phyloP scores from a whole-genome alignment of 2,329 filamentous ascomycete genomes.

The Rugonectria rugulosa region DNA sequence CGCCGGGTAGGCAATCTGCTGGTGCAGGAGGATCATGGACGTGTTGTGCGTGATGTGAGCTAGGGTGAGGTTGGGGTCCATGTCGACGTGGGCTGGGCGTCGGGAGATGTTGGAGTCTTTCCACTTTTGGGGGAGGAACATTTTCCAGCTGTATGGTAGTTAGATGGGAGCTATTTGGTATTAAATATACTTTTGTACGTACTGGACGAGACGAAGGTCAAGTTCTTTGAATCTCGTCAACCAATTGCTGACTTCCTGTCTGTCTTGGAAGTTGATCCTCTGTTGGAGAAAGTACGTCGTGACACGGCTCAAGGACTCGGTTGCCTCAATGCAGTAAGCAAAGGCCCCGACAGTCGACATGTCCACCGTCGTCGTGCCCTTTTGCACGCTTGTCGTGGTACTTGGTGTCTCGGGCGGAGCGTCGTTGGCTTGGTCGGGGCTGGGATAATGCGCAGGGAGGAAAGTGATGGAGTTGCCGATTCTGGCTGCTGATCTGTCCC shows the following conservation, averaged over 20 bases:
- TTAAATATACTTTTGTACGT: too few relatives aligned
- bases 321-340: conserved; percentile 53
- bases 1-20: conserved; percentile 52
- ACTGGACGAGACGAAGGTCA: conserved; percentile 50
- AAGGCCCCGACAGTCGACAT: conserved; percentile 51
- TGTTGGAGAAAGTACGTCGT: conserved; percentile 53
- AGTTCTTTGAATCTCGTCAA: conserved; percentile 54
- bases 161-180: too few relatives aligned
- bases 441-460: conserved; percentile 29
- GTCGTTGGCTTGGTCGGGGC: too few relatives aligned
- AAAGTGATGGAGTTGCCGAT: conserved; percentile 46
- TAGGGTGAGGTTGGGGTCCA: conserved; percentile 57
- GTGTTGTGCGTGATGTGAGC: conserved; percentile 57
- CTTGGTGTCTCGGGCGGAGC: neutral
- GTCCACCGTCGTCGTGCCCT: conserved; percentile 31
- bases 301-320: conserved; percentile 51
- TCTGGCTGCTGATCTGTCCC: conserved; percentile 45
- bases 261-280: conserved; percentile 45
- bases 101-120: conserved; percentile 23
- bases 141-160: conserved; percentile 17
- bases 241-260: conserved; percentile 48
- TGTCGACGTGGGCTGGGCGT: conserved; percentile 27
- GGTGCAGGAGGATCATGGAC: conserved; percentile 56
- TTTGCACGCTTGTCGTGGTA: neutral
- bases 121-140: conserved; percentile 31